Conservation (phyloP, 1,284 basidiomycete genomes). For the Ceratobasidium sp. region DNA sequence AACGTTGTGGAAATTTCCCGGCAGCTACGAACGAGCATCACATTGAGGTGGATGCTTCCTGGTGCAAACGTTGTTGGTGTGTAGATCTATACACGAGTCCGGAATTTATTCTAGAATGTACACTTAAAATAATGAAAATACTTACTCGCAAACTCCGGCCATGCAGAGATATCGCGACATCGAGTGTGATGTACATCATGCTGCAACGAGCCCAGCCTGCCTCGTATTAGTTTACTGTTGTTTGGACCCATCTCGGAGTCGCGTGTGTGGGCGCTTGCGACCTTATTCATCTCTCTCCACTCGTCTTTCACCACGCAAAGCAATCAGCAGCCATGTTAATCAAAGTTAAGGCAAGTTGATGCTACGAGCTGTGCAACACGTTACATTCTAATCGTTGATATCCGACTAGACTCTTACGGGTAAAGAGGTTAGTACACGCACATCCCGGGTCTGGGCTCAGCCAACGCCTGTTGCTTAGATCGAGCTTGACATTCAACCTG, state of each 20-base stretch:
- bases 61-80: constrained; percentile 76
- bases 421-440: constrained; percentile 76
- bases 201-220: background rate
- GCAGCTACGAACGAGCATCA: constrained; percentile 70
- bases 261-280: background rate
- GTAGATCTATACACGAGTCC: background rate
- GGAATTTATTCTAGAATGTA: background rate
- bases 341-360: constrained; percentile 75
- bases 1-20: constrained; percentile 52
- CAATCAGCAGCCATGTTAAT: constrained; percentile 65
- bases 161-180: too few species aligned
- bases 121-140: too few species aligned
- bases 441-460: background rate
- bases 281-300: constrained; percentile 28
- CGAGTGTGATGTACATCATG: too few species aligned
- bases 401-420: constrained; percentile 81
- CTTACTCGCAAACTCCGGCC: too few species aligned
- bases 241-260: background rate
- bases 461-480: constrained; percentile 60
- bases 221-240: background rate
- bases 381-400: constrained; percentile 38
- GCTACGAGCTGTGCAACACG: background rate
- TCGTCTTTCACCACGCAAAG: constrained; percentile 4
- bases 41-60: constrained; percentile 77
- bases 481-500: constrained; percentile 93